Evolutionary conservation across 176 grass and related monocot genomes (phyloP).

Genomic region (Puccinellia tenuiflora): DNA sequence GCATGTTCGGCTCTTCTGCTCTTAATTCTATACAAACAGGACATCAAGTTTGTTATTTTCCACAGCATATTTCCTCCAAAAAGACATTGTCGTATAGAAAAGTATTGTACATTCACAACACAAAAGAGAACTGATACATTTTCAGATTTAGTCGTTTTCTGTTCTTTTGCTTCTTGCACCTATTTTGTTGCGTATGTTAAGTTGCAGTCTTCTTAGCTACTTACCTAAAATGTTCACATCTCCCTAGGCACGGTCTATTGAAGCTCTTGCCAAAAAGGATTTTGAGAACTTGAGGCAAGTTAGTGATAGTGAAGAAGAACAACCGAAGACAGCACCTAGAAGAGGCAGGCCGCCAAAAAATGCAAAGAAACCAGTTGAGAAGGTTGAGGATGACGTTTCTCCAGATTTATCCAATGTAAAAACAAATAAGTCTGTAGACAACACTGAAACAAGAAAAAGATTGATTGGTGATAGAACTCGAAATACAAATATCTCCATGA

Average conservation of each 20-base stretch:
- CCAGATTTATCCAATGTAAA: conserved; percentile 50
- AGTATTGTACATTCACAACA: neutral
- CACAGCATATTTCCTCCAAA: neutral
- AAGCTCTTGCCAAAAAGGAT: conserved; percentile 81
- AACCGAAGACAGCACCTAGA: conserved; percentile 48
- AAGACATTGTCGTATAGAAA: conserved; percentile 4
- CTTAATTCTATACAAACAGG: neutral
- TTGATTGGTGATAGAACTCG: conserved; percentile 22
- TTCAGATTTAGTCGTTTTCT: neutral
- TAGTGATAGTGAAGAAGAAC: conserved; percentile 53
- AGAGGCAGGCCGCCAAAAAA: conserved; percentile 67
- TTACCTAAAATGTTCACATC: conserved; percentile 5
- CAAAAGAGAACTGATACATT: neutral
- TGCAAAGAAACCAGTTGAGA: conserved; percentile 23
- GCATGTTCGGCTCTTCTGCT: neutral
- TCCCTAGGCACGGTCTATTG: conserved; percentile 61
- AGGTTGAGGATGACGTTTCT: conserved; percentile 17
- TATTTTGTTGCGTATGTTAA: conserved; percentile 11
- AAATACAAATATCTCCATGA: conserved; percentile 24
- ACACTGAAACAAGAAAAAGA: conserved; percentile 45
- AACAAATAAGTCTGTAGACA: conserved; percentile 31
- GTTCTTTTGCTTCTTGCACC: neutral
- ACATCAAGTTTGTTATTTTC: neutral
- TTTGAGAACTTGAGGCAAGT: conserved; percentile 82
- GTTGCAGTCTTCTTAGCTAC: conserved; percentile 9